Conservation (phyloP, 2,329 filamentous ascomycete genomes). For the Colletotrichum cordylinicola region DNA sequence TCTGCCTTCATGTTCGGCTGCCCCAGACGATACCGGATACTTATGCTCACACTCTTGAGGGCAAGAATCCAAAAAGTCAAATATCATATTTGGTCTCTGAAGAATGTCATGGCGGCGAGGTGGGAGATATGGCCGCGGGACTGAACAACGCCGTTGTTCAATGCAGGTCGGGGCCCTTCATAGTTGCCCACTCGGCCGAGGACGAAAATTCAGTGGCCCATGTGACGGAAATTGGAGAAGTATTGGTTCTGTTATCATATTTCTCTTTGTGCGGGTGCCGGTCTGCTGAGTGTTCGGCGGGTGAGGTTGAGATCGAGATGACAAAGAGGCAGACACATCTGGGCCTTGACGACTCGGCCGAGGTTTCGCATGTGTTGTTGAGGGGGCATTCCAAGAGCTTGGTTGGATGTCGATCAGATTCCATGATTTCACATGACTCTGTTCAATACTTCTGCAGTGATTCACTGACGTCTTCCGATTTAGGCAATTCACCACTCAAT, state of each 20-base stretch:
- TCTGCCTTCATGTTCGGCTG: rapidly evolving
- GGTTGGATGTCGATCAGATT: not conserved
- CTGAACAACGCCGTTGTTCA: not conserved
- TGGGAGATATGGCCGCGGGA: not conserved
- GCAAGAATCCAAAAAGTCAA: not conserved
- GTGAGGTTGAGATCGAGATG: not conserved
- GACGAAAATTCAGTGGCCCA: not conserved
- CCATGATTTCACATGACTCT: not conserved
- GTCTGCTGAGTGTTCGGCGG: not conserved
- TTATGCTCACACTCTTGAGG: not conserved
- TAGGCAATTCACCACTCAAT: not conserved
- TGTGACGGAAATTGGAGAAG: not conserved
- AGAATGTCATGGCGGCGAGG: not conserved
- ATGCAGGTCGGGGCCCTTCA: not conserved
- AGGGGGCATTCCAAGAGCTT: not conserved
- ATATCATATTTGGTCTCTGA: rapidly evolving
- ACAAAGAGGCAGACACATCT: not conserved
- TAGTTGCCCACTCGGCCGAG: not conserved
- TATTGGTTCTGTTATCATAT: not conserved
- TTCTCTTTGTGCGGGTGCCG: not conserved
- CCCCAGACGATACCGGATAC: not conserved
- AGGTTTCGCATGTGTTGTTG: not conserved
- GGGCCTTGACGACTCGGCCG: not conserved
- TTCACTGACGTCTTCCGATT: not conserved
- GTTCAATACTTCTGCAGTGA: not conserved